phyloP scores from a whole-genome alignment of 2,329 filamentous ascomycete genomes.

The Aspergillus sp. region DNA sequence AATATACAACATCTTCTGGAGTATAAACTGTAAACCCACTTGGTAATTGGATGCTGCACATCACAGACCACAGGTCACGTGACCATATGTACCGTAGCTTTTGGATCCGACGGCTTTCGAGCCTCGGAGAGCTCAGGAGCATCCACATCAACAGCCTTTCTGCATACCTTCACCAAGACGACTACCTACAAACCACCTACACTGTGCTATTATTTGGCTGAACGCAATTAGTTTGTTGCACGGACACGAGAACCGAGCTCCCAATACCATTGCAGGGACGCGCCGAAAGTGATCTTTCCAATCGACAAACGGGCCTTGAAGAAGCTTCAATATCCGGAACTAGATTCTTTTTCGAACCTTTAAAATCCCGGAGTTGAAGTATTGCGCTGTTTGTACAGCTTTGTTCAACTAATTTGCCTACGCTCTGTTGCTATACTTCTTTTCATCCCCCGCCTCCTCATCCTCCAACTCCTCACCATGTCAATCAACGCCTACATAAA shows the following conservation, averaged over 20 bases:
- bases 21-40: neutral
- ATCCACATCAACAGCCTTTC: slow-evolving; percentile 1
- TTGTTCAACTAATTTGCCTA: neutral
- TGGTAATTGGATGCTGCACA: too few species aligned
- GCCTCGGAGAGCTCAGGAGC: slow-evolving; percentile 2
- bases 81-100: neutral
- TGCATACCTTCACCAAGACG: neutral
- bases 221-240: neutral
- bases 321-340: neutral
- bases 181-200: neutral
- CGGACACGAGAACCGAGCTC: neutral
- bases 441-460: neutral
- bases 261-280: neutral
- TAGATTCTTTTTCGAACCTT: too few species aligned
- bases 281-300: neutral
- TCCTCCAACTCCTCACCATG: slow-evolving; percentile 38
- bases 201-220: too few species aligned
- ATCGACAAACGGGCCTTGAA: neutral
- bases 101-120: neutral
- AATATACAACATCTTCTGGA: neutral
- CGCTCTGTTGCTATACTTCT: neutral
- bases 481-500: slow-evolving; percentile 56
- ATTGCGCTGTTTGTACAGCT: too few species aligned
- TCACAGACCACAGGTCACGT: slow-evolving; percentile 1
- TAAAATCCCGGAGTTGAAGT: neutral